phyloP scores from a whole-genome alignment of 2,329 filamentous ascomycete genomes.

The Microcera coccophila region DNA sequence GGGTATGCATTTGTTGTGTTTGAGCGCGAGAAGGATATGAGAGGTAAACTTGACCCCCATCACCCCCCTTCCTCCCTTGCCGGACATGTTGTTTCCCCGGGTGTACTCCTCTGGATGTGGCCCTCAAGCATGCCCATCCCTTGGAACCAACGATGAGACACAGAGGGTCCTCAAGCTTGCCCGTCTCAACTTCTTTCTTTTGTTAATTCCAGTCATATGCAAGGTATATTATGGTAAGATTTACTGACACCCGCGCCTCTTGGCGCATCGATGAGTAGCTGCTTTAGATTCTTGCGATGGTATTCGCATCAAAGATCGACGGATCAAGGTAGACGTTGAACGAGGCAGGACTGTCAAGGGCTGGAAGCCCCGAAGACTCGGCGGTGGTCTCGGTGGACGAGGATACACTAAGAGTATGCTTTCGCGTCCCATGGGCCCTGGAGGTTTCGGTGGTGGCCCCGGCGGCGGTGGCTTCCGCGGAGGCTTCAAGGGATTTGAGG shows the following conservation, averaged over 20 bases:
- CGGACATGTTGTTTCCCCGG: conserved; percentile 19
- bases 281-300: conserved; percentile 84
- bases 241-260: conserved; percentile 64
- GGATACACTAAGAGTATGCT: conserved; percentile 83
- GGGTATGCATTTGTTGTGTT: conserved; percentile 98
- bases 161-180: conserved; percentile 55
- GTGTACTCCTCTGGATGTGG: conserved; percentile 35
- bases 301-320: conserved; percentile 86
- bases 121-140: conserved; percentile 42
- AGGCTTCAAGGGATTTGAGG: conserved; percentile 46
- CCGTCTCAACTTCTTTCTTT: conserved; percentile 40
- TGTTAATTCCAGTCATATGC: conserved; percentile 16
- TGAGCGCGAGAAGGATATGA: conserved; percentile 97
- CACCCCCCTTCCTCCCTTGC: conserved; percentile 32
- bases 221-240: conserved; percentile 53
- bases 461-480: conserved; percentile 47
- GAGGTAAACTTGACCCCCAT: conserved; percentile 66
- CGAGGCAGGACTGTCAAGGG: conserved; percentile 89
- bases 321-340: conserved; percentile 93
- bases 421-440: conserved; percentile 64
- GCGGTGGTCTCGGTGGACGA: conserved; percentile 86
- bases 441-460: conserved; percentile 56
- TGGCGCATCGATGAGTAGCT: conserved; percentile 65
- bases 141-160: conserved; percentile 44
- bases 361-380: conserved; percentile 88